These are phyloP conservation scores for Sarocladiaceae sp. DNA, from an alignment of 2,329 filamentous ascomycete species.

Conservation along the genomic window DNA sequence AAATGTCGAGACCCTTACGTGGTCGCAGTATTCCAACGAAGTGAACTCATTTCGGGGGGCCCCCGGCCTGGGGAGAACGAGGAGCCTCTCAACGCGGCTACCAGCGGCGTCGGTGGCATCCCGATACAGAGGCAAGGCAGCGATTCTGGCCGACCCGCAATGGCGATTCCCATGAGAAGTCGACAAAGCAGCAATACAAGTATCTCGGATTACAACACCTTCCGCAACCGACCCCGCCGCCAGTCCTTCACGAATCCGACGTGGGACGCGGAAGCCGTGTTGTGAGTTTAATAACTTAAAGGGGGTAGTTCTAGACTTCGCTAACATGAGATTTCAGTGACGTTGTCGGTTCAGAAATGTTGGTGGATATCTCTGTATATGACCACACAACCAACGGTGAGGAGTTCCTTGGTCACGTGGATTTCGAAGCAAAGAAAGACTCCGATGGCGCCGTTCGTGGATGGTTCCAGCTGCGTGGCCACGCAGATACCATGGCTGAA, in stretches of 20 bases:
- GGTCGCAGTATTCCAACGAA: constrained; percentile 93
- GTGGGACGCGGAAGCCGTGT: constrained; percentile 92
- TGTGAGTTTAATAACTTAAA: constrained; percentile 56
- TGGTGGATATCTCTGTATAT: constrained; percentile 91
- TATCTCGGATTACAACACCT: constrained; percentile 56
- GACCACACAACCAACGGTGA: constrained; percentile 75
- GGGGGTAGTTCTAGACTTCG: neutral
- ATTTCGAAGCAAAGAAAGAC: constrained; percentile 63
- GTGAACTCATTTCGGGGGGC: constrained; percentile 89
- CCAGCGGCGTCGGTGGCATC: constrained; percentile 47
- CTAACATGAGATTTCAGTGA: constrained; percentile 54
- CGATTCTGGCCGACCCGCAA: constrained; percentile 71
- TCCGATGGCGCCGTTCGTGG: constrained; percentile 68
- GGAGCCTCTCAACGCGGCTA: constrained; percentile 40
- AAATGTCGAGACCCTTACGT: constrained; percentile 88
- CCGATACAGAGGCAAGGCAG: constrained; percentile 66
- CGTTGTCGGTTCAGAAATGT: constrained; percentile 83
- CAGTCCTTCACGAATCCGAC: constrained; percentile 70
- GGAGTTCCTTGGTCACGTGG: constrained; percentile 85
- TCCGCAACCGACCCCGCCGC: constrained; percentile 51
- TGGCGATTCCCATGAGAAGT: constrained; percentile 96
- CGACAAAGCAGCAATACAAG: constrained; percentile 96
- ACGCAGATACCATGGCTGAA: constrained; percentile 63
- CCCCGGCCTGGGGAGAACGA: constrained; percentile 61
- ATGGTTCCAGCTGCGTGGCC: constrained; percentile 78